Base-by-base conservation (phyloP, 75 land plant genomes). In the Pinus tabuliformis region DNA sequence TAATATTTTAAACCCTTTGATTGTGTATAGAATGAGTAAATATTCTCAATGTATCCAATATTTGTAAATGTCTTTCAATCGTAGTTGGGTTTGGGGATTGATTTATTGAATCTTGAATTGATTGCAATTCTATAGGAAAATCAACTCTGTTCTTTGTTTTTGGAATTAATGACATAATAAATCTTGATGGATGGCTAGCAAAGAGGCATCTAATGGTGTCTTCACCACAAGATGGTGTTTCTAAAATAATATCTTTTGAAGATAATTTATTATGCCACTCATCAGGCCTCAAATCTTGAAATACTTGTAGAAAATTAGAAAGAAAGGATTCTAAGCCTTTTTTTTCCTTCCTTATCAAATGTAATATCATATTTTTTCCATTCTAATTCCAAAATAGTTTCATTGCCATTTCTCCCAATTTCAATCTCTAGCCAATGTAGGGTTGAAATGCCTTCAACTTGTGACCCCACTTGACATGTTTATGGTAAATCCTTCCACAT, bases 141-240 rank as follows among this genome's bases (percentile, higher is more conserved):
- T 82, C 56, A 56, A 83, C 86, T 52, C 88, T 22, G 17, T 78
- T 73, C 57, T 82, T 73, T 45, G 91, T 81, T 73, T 92, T 93
- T 56, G 85, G 86, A 42, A 76, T 77, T 64, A 97, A 60, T 18
- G 72, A 76, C 24, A 86, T 57, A 66, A 92, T 83, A 33, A 97
- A 76, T 85, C 86, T 89, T 33, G 93, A 81, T 75, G 99, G 99
- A 81, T 94, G 98, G 21, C 97, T 98, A 76, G 37, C 42, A 74
- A 77, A 77, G 84, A 93, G 92, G 39, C 99, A 95, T 65, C 80
- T 62, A 75, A 91, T n/a, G 15, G 75, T 54, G 76, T 84, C 84
- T 26, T 0, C 26, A 26, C 26, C 26, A 26, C 24, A 9, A 28
- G 57, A 42, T 42, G 28, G 28, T 45, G 65, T 6, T 42, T 75